Base-by-base conservation (phyloP, 2,329 filamentous ascomycete species). In the Pseudofabraea citricarpa region DNA sequence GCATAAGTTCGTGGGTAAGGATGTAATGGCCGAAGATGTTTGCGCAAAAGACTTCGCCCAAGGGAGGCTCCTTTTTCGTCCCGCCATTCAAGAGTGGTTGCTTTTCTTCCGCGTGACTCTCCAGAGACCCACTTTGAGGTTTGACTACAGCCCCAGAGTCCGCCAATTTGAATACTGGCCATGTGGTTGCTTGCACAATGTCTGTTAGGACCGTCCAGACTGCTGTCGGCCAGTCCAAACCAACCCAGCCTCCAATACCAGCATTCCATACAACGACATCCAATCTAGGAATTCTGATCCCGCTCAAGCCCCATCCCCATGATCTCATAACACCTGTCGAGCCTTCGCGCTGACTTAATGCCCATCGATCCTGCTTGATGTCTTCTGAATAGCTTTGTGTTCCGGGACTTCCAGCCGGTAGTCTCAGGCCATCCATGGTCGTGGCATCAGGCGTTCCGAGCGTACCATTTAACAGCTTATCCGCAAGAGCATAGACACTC, bases 11-110 rank as follows among this genome's bases (percentile, higher is more conserved):
- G 63, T 95, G 90, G 13, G 80, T 79, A 19, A 98, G 79, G 58
- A 96, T 69, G 62, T 98, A 97, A 68, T 98, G 93, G 0, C 93
- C 93, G 60, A 98, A 97, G 22, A 95, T 77, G 60, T 97, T 97
- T 39, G 91, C 85, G 61, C 84, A 85, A 62, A 97, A 98, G 15
- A 95, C 81, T 53, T 88, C 75, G 3, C 89, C 90, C 1, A 98
- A 69, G 5, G 71, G 67, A 1, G 84, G 81, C 45, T 81, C 77
- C 13, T 67, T 55, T 9, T 41, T 16, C 23, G 44, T 44, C 12
- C 48, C 37, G 19, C 52, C 45, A 15, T 46, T 36, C 40, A 31
- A 47, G 36, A 53, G 42, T 20, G 49, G 47, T 49, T 64, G 60
- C 20, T 3, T 64, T 59, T 12, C 41, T 27, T 54, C 53, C 13